Percentiles rank a stretch among this genome's conserved stretches.
phyloP scores from a whole-genome alignment of 495 filamentous ascomycete genomes.

The Lophiostoma macrostomum region DNA sequence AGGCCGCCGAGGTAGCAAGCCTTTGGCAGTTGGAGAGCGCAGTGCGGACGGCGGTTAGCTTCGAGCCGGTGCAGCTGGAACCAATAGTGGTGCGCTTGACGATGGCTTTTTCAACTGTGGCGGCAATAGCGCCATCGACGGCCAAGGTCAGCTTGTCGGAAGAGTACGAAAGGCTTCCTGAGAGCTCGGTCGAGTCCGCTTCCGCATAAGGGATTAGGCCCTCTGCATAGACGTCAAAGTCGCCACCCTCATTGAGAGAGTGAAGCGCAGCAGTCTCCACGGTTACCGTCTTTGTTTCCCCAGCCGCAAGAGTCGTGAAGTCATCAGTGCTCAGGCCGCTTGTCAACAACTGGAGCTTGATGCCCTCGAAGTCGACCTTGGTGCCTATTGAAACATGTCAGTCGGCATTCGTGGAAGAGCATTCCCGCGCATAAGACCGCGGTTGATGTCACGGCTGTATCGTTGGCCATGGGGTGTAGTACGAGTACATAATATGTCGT shows the following conservation, averaged over 20 bases:
- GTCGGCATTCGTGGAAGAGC: not conserved
- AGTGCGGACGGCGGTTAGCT: conserved; percentile 42
- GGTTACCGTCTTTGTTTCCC: conserved; percentile 53
- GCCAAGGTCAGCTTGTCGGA: conserved; percentile 49
- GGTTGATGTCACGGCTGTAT: not conserved
- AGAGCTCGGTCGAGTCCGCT: conserved; percentile 46
- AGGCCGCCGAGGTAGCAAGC: conserved; percentile 53
- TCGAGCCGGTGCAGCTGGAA: conserved; percentile 49
- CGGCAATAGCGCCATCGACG: conserved; percentile 51
- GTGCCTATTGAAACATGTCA: conserved; percentile 39
- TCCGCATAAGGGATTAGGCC: conserved; percentile 54
- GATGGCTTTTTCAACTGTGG: conserved; percentile 44
- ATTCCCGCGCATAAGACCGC: not conserved
- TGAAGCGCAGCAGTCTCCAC: conserved; percentile 58
- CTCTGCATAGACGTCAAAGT: conserved; percentile 47
- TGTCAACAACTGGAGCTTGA: conserved; percentile 51
- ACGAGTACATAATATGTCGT: not conserved
- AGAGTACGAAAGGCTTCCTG: conserved; percentile 42
- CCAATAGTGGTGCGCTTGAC: conserved; percentile 50
- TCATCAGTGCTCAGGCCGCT: conserved; percentile 48
- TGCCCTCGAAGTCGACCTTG: conserved; percentile 56
- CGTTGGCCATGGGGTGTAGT: not conserved
- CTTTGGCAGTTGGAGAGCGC: conserved; percentile 51
- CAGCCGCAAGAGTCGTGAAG: conserved; percentile 56
- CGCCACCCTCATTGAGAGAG: conserved; percentile 52